phyloP scores from a whole-genome alignment of 805 yeast genomes.

The Saturnispora ahearnii region DNA sequence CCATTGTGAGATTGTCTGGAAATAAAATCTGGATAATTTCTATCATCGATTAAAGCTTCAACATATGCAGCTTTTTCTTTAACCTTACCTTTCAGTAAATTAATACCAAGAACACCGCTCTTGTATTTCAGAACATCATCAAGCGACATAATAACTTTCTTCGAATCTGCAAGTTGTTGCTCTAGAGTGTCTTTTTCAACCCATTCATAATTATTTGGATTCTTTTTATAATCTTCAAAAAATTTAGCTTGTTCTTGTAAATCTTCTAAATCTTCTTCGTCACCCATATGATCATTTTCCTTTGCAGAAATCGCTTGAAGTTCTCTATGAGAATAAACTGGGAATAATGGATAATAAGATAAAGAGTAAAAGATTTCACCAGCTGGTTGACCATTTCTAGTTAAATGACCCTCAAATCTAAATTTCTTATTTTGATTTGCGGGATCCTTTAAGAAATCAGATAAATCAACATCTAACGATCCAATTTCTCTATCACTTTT shows the following conservation, averaged over 20 bases:
- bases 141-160: conserved; percentile 39
- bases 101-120: conserved; percentile 55
- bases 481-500: conserved; percentile 57
- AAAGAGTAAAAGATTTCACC: conserved; percentile 48
- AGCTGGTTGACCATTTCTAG: conserved; percentile 19
- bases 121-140: conserved; percentile 46
- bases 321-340: conserved; percentile 54
- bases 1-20: conserved; percentile 42
- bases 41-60: conserved; percentile 59
- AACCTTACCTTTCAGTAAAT: conserved; percentile 42
- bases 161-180: conserved; percentile 27
- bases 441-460: conserved; percentile 8
- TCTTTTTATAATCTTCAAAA: conserved; percentile 42
- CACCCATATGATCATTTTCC: conserved; percentile 29
- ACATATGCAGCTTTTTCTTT: conserved; percentile 39
- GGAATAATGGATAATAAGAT: conserved; percentile 57
- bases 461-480: conserved; percentile 33
- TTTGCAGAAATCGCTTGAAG: conserved; percentile 36
- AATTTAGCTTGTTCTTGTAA: conserved; percentile 39
- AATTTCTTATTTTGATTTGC: conserved; percentile 11
- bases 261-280: conserved; percentile 33
- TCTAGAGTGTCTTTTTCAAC: conserved; percentile 34
- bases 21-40: conserved; percentile 47
- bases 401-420: conserved; percentile 8
- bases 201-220: conserved; percentile 61